Evolutionary conservation across 495 filamentous ascomycete genomes (phyloP), one percentile per base, ranked within the genome.

Genomic region (Neurospora sp.): DNA sequence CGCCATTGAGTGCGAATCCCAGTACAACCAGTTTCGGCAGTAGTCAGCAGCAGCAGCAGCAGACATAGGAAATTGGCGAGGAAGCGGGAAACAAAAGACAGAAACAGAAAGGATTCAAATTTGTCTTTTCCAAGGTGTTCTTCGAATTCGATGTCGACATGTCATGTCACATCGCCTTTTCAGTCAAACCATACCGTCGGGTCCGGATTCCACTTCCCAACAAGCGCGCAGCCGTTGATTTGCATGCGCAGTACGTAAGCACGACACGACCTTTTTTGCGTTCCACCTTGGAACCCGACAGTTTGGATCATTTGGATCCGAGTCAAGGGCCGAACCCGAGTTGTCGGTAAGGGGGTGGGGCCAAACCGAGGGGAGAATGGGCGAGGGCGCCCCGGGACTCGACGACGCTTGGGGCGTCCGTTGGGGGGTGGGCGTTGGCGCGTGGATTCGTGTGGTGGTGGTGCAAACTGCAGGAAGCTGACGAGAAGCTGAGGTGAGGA

Each of bases 1-100:
- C 81, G 74, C 72, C 66, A 18, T 62, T 62, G 54, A 62, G 54
- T 3, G 54, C 54, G 54, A 31, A 62, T 62, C 54, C 54, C 27
- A 62, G 54, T 27, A 62, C 54, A 18, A 35, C 12, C 12, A 62
- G 54, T 62, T 62, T 62, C 54, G 27, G 54, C 54, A 62, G 54
- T 27, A 27, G 54, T 62, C 54, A 62, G 23, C 46, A 54, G n/a
- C 46, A 54, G n/a, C 46, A 54, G 46, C 44, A 48, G 44, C 27
- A 62, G 23, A 62, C 27, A 9, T 62, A 35, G 54, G 54, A 35
- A 62, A 35, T 62, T 62, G 27, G 48, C 23, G 46, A 62, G 54
- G 1, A 62, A 18, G 27, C 12, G 54, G 27, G 3, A 62, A 62
- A 62, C 27, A 35, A 62, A 31, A 31, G 54, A 35, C 23, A 16